Conservation (phyloP, 176 grass and related monocot genomes). For the Cenchrus americanus region DNA sequence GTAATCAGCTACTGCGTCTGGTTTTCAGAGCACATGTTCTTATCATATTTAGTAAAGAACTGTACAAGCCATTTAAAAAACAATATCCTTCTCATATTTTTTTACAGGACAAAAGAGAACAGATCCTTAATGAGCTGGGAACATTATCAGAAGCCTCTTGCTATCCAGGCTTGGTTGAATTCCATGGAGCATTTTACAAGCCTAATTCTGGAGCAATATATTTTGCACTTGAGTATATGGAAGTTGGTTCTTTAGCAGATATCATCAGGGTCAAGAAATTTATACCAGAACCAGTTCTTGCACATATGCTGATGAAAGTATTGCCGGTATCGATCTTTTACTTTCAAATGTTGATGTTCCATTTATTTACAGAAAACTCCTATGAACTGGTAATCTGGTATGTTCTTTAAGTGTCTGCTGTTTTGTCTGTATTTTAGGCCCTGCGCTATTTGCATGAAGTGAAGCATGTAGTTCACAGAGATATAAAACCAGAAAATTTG, state of each 20-base stretch:
- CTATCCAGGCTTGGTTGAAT: constrained; percentile 83
- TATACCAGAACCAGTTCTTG: constrained; percentile 80
- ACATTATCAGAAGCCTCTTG: constrained; percentile 81
- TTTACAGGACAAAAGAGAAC: constrained; percentile 85
- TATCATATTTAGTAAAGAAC: neutral
- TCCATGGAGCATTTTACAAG: constrained; percentile 91
- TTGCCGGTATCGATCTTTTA: constrained; percentile 61
- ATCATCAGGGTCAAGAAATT: constrained; percentile 69
- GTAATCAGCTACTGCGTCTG: neutral
- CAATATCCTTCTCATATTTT: neutral
- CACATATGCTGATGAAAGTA: constrained; percentile 66
- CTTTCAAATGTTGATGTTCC: neutral
- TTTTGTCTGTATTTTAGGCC: constrained; percentile 48
- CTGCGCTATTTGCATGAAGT: constrained; percentile 78
- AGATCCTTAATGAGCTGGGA: constrained; percentile 90
- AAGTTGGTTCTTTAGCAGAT: constrained; percentile 86
- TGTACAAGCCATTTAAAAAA: neutral
- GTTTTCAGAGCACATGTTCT: neutral
- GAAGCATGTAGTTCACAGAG: constrained; percentile 90
- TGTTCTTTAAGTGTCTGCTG: neutral
- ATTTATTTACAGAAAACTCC: neutral
- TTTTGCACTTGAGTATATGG: constrained; percentile 94
- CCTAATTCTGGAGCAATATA: constrained; percentile 86
- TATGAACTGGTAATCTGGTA: neutral
- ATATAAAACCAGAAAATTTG: constrained; percentile 96